Conservation (phyloP, 2,329 filamentous ascomycete species). For the Arthrobotrys conoides region DNA sequence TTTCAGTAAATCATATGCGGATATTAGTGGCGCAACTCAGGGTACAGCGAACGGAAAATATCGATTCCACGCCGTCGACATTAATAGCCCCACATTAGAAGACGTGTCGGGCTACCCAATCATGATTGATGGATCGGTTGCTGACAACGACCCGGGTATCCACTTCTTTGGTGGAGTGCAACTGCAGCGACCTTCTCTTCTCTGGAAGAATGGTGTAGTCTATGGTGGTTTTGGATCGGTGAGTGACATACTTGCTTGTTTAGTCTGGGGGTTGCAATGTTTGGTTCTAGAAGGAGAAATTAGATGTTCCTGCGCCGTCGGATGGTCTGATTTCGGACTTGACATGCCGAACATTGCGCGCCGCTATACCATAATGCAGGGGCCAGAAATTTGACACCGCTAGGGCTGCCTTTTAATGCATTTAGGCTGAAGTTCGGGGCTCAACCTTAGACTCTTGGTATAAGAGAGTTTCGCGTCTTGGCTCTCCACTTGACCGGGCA, state of each 20-base stretch:
- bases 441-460: background rate
- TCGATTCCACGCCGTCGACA: constrained; percentile 65
- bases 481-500: background rate
- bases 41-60: constrained; percentile 64
- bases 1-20: constrained; percentile 69
- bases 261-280: constrained; percentile 4
- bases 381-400: constrained; percentile 29
- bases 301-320: constrained; percentile 8
- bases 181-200: constrained; percentile 71
- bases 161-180: constrained; percentile 72
- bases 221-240: constrained; percentile 71
- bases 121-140: constrained; percentile 69
- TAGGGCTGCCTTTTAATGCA: background rate
- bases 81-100: constrained; percentile 66
- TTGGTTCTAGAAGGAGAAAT: constrained; percentile 28
- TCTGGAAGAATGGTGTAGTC: constrained; percentile 69
- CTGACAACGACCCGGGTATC: constrained; percentile 70
- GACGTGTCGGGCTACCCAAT: constrained; percentile 69
- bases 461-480: constrained; percentile 23
- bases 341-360: constrained; percentile 24
- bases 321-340: constrained; percentile 29
- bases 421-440: constrained; percentile 50
- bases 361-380: constrained; percentile 40
- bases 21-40: constrained; percentile 46
- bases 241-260: constrained; percentile 21